Base-by-base conservation (phyloP, 352 stramenopile species). In the Phytophthora cactorum region DNA sequence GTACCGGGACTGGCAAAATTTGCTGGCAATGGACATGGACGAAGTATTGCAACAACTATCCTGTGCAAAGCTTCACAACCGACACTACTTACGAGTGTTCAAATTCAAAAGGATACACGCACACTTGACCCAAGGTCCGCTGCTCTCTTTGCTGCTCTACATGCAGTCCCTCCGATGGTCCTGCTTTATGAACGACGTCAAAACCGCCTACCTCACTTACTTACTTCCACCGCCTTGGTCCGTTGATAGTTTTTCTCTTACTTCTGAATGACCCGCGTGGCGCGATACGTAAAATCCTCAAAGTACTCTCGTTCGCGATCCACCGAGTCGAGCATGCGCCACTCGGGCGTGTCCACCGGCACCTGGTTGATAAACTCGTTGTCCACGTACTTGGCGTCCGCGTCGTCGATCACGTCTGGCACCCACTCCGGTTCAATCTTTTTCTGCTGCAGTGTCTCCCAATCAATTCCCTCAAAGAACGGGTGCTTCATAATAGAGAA, bases 401-500 rank as follows among this genome's bases (percentile, higher is more conserved):
- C 81, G 38, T 94, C 86, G 62, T 94, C 86, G 45, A 94, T 84
- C 59, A 94, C 81, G 45, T 94, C 86, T 0, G 88, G 88, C 2
- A 94, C 53, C 88, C 88, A 96, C 66, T 93, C 86, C 0, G 88
- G 88, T 49, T 87, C 70, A 55, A 93, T 52, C 59, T 90, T 85
- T 59, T 96, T 96, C 22, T 79, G 77, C 59, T 96, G 88, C 27
- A 96, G 60, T 9, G 77, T 80, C 47, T 97, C 86, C 89, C 89
- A 97, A 52, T 97, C 89, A 44, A 97, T 83, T 27, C 84, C 81
- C 1, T 84, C 70, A 45, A 97, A 97, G 78, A 95, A 97, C 36
- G 86, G 72, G 49, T 97, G 90, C 43, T 89, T 89, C 88, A 96
- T 96, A 70, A 96, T 95, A 52, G 82, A 88, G 29, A 97, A 92